phyloP scores from a whole-genome alignment of 805 yeast genomes.

The Isabelozyma gotoi region DNA sequence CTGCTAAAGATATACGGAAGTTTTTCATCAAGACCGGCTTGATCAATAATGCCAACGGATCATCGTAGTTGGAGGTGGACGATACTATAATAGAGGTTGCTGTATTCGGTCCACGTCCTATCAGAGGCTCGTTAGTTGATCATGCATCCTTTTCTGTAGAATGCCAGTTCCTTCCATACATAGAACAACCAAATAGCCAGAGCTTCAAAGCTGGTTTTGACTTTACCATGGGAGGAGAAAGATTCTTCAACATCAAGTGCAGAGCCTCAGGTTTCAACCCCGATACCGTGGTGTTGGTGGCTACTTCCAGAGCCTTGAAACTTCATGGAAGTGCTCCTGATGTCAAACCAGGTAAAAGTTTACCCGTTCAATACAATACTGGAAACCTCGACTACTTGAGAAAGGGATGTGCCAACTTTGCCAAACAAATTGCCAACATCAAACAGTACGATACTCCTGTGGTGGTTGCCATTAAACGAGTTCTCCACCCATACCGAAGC shows the following conservation, averaged over 20 bases:
- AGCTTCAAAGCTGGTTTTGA: conserved; percentile 85
- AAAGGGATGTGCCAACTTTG: conserved; percentile 82
- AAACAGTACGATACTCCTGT: conserved; percentile 86
- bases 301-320: conserved; percentile 95
- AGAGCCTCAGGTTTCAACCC: conserved; percentile 87
- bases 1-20: conserved; percentile 28
- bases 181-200: conserved; percentile 38
- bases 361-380: conserved; percentile 76
- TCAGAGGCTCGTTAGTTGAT: conserved; percentile 67
- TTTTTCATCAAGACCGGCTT: conserved; percentile 65
- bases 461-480: conserved; percentile 89
- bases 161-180: conserved; percentile 52
- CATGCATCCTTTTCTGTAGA: conserved; percentile 66
- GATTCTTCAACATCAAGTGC: conserved; percentile 94
- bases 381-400: conserved; percentile 80
- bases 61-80: conserved; percentile 72
- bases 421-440: conserved; percentile 87
- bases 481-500: conserved; percentile 79
- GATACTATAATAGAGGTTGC: conserved; percentile 63
- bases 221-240: conserved; percentile 99
- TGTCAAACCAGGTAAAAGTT: conserved; percentile 87
- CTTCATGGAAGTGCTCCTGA: conserved; percentile 97
- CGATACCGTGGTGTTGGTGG: conserved; percentile 89
- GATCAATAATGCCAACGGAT: conserved; percentile 75
- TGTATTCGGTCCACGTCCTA: conserved; percentile 89